phyloP scores from a whole-genome alignment of 116 monocot genomes.

The Cymodocea nodosa region DNA sequence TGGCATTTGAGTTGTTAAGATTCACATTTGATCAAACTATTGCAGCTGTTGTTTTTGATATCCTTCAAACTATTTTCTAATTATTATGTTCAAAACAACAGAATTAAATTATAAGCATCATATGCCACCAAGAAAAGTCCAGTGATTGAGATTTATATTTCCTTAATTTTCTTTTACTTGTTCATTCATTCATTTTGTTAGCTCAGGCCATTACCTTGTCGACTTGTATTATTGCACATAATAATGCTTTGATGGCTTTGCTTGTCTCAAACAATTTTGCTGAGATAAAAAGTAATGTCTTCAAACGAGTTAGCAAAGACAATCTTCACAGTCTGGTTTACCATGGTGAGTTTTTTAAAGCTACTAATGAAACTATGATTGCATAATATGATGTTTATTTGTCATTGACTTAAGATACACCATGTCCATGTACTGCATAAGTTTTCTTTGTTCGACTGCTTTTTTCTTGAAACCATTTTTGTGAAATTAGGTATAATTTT shows the following conservation, averaged over 20 bases:
- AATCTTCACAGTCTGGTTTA: conserved; percentile 81
- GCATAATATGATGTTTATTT: not conserved
- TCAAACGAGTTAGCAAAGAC: conserved; percentile 95
- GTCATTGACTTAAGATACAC: not conserved
- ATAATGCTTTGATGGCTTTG: conserved; percentile 86
- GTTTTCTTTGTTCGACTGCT: too few species aligned
- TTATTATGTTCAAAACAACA: not conserved
- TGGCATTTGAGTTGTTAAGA: conserved; percentile 46
- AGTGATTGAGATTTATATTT: not conserved
- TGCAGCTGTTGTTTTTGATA: conserved; percentile 80
- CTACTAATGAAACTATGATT: not conserved
- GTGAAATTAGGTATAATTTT: too few species aligned
- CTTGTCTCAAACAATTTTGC: conserved; percentile 92
- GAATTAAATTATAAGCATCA: too few species aligned
- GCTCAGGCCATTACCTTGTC: conserved; percentile 93
- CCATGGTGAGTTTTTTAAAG: conserved; percentile 48
- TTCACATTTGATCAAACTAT: conserved; percentile 66
- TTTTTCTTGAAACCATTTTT: too few species aligned
- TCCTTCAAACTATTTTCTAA: conserved; percentile 31
- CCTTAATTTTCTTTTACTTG: conserved; percentile 67
- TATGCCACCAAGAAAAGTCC: too few species aligned
- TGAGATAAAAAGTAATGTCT: conserved; percentile 96
- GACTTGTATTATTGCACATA: conserved; percentile 93
- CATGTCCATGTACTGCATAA: not conserved
- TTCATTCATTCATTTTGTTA: conserved; percentile 90